Conservation (phyloP, 1,139 yeast species). For the Suhomyces panamericanus region DNA sequence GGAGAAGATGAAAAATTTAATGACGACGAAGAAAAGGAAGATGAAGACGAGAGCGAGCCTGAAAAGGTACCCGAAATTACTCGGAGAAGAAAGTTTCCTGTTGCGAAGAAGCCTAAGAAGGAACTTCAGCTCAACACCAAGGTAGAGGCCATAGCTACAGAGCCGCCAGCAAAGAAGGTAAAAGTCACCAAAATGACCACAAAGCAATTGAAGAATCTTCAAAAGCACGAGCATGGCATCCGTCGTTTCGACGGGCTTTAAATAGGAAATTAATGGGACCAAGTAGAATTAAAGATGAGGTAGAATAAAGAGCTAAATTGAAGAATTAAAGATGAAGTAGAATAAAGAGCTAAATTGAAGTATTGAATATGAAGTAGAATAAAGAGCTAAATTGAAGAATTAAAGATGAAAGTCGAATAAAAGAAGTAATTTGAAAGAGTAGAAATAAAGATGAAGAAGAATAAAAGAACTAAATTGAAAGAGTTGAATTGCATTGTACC, state of each 20-base stretch:
- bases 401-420: no score
- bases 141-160: slow-evolving; percentile 10
- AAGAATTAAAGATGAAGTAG: no score
- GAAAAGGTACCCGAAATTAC: slow-evolving; percentile 13
- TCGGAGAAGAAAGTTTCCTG: slow-evolving; percentile 5
- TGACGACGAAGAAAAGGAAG: slow-evolving; percentile 15
- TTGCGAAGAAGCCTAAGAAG: slow-evolving; percentile 5
- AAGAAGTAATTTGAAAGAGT: no score
- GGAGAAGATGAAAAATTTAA: slow-evolving; percentile 12
- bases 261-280: not conserved
- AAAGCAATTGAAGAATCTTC: slow-evolving; percentile 50
- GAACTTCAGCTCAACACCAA: slow-evolving; percentile 8
- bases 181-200: slow-evolving; percentile 41
- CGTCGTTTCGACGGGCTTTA: slow-evolving; percentile 62
- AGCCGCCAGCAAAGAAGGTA: slow-evolving; percentile 25
- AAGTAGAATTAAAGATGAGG: no score
- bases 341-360: no score
- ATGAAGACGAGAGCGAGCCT: slow-evolving; percentile 20
- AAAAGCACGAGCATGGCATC: slow-evolving; percentile 66
- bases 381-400: no score
- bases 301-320: no score
- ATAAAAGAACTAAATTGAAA: no score
- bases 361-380: no score
- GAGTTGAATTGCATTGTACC: no score
- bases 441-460: no score